Evolutionary conservation across 2,329 filamentous ascomycete genomes (phyloP), one percentile per base, ranked within the genome.

Genomic region (Cladosporium sp.): DNA sequence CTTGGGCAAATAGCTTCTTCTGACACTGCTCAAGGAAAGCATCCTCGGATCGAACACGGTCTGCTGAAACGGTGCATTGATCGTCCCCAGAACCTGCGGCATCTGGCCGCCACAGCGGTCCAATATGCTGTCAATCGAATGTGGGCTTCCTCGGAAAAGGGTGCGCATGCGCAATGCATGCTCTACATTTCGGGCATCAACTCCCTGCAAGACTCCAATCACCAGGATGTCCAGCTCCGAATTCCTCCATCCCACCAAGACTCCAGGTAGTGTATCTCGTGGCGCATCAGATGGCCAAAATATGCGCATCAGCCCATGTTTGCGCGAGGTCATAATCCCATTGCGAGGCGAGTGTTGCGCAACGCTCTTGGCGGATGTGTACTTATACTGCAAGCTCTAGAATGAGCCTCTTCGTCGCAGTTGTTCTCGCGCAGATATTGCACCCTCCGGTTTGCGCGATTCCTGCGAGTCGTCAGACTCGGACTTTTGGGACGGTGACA

Each of bases 201-300:
- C 92, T 81, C 95, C 91, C 75, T 96, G 91, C 68, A 99, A 81
- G 56, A 98, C 87, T 29, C 92, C 89, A 59, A 98, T 88, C 44
- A 98, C 93, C 73, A 98, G 91, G 56, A 98, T 83, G 79, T 99
- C 95, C 62, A 93, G 83, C 57, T 90, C 89, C 44, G 94, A 97
- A 78, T 99, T 99, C 74, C 91, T 88, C 92, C 94, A 99, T 74
- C 95, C 95, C 56, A 99, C 91, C 69, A 99, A 88, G 67, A 97
- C 91, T 53, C 94, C 95, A 50, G 92, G 87, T 65, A 86, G 84
- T 71, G 88, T 86, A 64, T 89, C 91, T 78, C 84, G 85, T 64
- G 86, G 85, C 74, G 92, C 88, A 80, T 85, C 93, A 75, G 91
- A 91, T 74, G 95, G 96, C 95, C 95, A 99, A 83, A 99, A 98